Evolutionary conservation across 2,329 filamentous ascomycete species (phyloP).

Genomic region (Xylaria digitata): DNA sequence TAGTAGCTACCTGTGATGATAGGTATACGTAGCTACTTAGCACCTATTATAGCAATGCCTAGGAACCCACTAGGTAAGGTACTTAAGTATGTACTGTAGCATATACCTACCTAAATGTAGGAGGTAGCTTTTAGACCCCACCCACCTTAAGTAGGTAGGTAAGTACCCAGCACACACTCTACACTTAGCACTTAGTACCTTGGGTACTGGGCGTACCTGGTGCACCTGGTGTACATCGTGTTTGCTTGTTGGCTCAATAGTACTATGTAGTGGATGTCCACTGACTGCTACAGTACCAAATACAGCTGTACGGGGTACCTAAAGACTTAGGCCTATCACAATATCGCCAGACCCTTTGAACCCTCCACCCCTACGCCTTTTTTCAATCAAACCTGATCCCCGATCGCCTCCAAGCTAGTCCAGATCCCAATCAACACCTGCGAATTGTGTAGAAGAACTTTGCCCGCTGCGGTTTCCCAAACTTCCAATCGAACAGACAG

Average conservation of each 20-base stretch:
- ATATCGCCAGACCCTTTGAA: not conserved
- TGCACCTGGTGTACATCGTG: not conserved
- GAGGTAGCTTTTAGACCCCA: too few relatives aligned
- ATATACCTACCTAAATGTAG: too few relatives aligned
- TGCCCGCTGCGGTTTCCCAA: slow-evolving; percentile 16
- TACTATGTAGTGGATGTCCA: not conserved
- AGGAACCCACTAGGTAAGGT: too few relatives aligned
- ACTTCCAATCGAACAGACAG: slow-evolving; percentile 19
- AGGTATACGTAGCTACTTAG: too few relatives aligned
- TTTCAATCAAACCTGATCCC: slow-evolving; percentile 34
- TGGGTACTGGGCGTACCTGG: not conserved
- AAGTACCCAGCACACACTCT: too few relatives aligned
- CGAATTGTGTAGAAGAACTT: slow-evolving; percentile 27
- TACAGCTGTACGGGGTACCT: slow-evolving; percentile 9
- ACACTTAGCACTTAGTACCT: too few relatives aligned
- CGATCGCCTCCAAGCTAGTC: slow-evolving; percentile 39
- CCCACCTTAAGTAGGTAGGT: too few relatives aligned
- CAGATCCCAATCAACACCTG: slow-evolving; percentile 29
- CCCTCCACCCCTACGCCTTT: not conserved
- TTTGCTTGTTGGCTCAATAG: not conserved
- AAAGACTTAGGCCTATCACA: not conserved
- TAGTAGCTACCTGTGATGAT: too few relatives aligned
- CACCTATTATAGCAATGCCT: too few relatives aligned
- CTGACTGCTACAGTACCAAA: not conserved
- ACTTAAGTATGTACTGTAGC: too few relatives aligned